phyloP scores from a whole-genome alignment of 164 flowering plant species.

The Magnolia kwangsiensis region DNA sequence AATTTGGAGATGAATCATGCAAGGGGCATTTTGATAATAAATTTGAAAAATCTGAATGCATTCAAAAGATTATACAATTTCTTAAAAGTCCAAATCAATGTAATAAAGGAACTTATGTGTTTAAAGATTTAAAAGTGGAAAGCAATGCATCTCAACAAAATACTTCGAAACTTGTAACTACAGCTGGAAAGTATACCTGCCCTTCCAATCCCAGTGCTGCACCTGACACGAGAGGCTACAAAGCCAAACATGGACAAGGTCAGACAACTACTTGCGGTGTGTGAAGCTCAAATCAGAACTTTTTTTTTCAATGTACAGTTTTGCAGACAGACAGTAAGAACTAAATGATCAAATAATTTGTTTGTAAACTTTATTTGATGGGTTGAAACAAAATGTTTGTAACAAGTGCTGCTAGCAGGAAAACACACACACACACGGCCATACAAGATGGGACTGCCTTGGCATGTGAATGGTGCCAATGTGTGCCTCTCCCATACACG shows the following conservation, averaged over 20 bases:
- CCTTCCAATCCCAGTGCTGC: slow-evolving; percentile 98
- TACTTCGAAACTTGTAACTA: neutral
- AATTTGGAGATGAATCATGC: neutral
- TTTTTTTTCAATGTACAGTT: neutral
- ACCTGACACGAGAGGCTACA: slow-evolving; percentile 98
- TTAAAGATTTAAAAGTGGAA: neutral
- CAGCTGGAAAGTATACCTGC: slow-evolving; percentile 48
- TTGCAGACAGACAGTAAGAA: neutral
- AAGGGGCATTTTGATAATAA: neutral
- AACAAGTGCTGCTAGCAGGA: too few species aligned
- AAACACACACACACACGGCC: too few species aligned
- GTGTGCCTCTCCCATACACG: too few species aligned
- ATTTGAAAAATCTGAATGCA: neutral
- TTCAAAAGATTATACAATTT: neutral
- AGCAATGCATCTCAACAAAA: neutral
- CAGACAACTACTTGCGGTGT: neutral
- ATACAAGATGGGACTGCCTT: too few species aligned
- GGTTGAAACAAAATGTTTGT: neutral
- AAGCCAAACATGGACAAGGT: slow-evolving; percentile 5
- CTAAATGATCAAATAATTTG: neutral
- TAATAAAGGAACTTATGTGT: neutral
- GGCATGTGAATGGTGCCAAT: too few species aligned
- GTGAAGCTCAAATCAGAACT: too few species aligned
- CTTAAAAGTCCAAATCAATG: neutral
- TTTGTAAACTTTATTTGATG: neutral